Percentiles rank a stretch among this genome's conserved stretches.
These are phyloP conservation scores for Fagopyrum esculentum DNA, from an alignment of 148 eudicot species.

Conservation along the genomic window DNA sequence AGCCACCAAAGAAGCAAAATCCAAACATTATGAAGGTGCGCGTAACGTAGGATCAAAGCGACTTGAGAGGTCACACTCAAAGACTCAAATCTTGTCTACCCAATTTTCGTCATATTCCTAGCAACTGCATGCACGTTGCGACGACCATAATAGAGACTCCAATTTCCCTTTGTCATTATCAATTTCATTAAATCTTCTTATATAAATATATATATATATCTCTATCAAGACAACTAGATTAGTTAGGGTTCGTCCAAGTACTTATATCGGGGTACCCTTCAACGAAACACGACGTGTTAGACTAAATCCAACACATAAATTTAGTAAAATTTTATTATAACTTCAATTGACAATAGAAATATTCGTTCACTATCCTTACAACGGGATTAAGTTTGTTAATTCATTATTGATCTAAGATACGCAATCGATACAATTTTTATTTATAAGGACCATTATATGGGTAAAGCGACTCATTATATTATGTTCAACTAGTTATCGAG, in stretches of 20 bases:
- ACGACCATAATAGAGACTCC: neutral
- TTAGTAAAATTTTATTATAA: too few species aligned
- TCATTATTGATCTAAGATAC: too few species aligned
- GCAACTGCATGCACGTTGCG: conserved; percentile 3
- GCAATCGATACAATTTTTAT: too few species aligned
- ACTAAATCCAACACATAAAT: too few species aligned
- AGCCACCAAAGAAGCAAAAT: neutral
- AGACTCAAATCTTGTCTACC: neutral
- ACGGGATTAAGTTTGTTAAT: too few species aligned
- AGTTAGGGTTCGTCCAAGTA: neutral
- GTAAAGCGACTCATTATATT: too few species aligned
- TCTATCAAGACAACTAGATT: neutral
- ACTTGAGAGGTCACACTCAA: neutral
- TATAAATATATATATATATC: neutral
- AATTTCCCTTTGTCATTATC: neutral
- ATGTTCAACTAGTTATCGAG: too few species aligned
- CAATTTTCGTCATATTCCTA: neutral
- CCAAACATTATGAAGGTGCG: neutral
- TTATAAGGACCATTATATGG: too few species aligned
- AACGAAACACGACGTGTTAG: too few species aligned
- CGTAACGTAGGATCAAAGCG: neutral
- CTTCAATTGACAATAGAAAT: too few species aligned
- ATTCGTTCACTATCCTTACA: too few species aligned
- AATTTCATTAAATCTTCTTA: neutral
- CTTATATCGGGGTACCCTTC: too few species aligned